Evolutionary conservation across 306 rosid species (phyloP).

Genomic region (Glycine tomentella): DNA sequence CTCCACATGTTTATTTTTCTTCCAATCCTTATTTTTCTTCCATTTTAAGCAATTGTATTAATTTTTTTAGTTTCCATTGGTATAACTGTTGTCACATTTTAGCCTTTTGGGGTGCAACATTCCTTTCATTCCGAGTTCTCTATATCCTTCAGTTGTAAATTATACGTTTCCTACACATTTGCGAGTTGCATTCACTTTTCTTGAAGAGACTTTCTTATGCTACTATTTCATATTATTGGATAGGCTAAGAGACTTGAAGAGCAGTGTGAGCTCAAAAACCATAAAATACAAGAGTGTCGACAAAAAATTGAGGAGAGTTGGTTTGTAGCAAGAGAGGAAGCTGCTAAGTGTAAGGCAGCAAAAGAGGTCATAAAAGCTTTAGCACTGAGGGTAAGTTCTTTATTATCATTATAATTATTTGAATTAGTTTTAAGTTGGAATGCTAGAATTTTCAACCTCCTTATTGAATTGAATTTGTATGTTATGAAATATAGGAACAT

Average conservation of each 20-base stretch:
- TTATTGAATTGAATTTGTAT: neutral
- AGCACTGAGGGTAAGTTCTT: conserved; percentile 65
- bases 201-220: neutral
- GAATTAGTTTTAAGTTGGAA: neutral
- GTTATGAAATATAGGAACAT: neutral
- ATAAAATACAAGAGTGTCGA: conserved; percentile 64
- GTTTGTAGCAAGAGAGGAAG: conserved; percentile 75
- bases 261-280: conserved; percentile 60
- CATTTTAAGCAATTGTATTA: neutral
- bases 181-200: neutral
- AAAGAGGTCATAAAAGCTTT: conserved; percentile 79
- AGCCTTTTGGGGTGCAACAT: neutral
- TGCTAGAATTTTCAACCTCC: conserved; percentile 26
- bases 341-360: conserved; percentile 74
- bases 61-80: neutral
- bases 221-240: conserved; percentile 40
- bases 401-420: neutral
- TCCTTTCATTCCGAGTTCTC: neutral
- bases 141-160: conserved; percentile 27
- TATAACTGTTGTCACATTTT: neutral
- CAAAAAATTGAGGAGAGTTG: conserved; percentile 67
- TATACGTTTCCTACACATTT: conserved; percentile 17
- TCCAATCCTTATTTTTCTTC: neutral
- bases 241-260: conserved; percentile 72
- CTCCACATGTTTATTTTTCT: neutral